These are phyloP conservation scores for Eremothecium coryli DNA, from an alignment of 1,139 yeast genomes.

Conservation along the genomic window DNA sequence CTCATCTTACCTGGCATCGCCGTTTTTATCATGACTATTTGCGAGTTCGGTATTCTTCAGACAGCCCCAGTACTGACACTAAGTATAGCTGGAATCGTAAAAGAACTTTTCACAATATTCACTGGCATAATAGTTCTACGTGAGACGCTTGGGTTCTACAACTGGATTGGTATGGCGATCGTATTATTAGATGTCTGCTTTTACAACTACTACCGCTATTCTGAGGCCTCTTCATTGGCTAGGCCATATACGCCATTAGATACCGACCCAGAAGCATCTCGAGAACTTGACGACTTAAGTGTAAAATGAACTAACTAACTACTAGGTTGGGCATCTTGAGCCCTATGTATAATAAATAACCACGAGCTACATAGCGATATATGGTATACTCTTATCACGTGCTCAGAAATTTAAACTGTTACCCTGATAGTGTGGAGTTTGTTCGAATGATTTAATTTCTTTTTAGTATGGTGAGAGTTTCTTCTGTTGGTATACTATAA, in stretches of 20 bases:
- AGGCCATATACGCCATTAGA: slow-evolving; percentile 1
- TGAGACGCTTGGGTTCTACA: slow-evolving; percentile 53
- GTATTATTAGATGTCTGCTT: slow-evolving; percentile 71
- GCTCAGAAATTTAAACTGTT: no score
- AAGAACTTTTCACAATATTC: slow-evolving; percentile 75
- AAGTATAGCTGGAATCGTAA: slow-evolving; percentile 85
- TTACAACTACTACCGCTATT: slow-evolving; percentile 62
- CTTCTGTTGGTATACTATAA: no score
- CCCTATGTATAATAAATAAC: no score
- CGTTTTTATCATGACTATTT: slow-evolving; percentile 83
- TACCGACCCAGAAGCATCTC: slow-evolving; percentile 4
- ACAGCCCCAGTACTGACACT: slow-evolving; percentile 80
- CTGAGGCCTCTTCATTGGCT: slow-evolving; percentile 23
- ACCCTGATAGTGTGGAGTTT: no score
- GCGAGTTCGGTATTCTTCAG: slow-evolving; percentile 76
- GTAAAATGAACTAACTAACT: no score
- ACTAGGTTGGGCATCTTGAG: no score
- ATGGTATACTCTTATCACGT: no score
- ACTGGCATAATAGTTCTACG: slow-evolving; percentile 65
- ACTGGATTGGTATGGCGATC: slow-evolving; percentile 66
- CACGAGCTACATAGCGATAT: no score
- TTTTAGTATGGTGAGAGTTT: no score
- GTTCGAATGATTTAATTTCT: no score
- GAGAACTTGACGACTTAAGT: slow-evolving; percentile 3
- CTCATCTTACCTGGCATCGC: slow-evolving; percentile 73